Evolutionary conservation across 2,329 filamentous ascomycete genomes (phyloP), one percentile per base, ranked within the genome.

Genomic region (Parafenestella ontariensis): DNA sequence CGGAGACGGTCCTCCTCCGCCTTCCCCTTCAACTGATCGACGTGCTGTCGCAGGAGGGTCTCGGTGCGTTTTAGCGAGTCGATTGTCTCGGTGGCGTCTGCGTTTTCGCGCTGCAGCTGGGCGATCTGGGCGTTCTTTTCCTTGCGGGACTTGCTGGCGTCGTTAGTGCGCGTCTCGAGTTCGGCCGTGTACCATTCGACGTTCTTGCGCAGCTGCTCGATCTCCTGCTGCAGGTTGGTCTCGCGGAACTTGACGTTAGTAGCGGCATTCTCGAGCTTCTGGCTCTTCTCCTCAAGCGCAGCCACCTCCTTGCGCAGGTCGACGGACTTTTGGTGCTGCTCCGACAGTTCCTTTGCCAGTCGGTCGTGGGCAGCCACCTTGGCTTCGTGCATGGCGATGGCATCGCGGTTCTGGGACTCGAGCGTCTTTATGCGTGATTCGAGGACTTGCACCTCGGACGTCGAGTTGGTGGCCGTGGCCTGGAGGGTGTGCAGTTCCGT

Each of bases 111-210:
- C 76, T 97, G 91, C 24, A 99, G 85, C 68, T 96, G 91, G 8
- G 92, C 86, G 65, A 98, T 91, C 34, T 91, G 89, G 1, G 92
- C 89, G 59, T 91, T 91, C 82, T 97, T 98, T 73, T 99, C 95
- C 72, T 96, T 98, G 59, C 95, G 87, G 76, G 90, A 94, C 70
- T 93, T 96, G 62, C 94, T 85, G 43, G 92, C 87, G 72, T 99
- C 95, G 8, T 88, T 86, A 58, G 86, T 89, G 78, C 96, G 96
- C 0, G 91, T 93, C 79, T 96, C 94, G 20, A 98, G 84, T 75
- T 99, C 95, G 37, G 84, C 87, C 70, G 97, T 92, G 51, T 95
- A 89, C 90, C 92, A 99, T 66, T 98, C 94, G 61, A 91, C 91
- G 78, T 92, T 96, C 69, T 89, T 90, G 73, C 92, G 92, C 17